Base-by-base conservation (phyloP, 148 eudicot genomes). In the Spergularia bocconei region DNA sequence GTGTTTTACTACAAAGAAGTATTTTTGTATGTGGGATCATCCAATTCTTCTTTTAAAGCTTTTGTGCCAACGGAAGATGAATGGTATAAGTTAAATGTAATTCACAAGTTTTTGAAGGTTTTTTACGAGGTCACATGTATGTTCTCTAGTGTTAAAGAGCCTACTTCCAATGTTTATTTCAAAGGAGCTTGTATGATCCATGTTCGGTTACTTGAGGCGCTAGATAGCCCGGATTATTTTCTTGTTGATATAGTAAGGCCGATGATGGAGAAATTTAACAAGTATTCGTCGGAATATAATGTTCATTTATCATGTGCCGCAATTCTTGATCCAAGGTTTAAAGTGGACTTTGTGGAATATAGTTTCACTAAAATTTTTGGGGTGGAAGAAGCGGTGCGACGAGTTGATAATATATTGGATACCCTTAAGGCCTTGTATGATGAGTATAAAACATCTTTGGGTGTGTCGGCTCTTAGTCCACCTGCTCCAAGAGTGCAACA, bases 131-230 rank as follows among this genome's bases (percentile, higher is more conserved):
- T 11, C 20, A 57, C 60, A 15, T 57, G 20, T 17, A 57, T 13
- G 66, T 62, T 62, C 23, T 62, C 66, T 13, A 6, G 7, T 13
- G 66, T 62, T 25, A 62, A 62, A 2, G 29, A 36, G 4, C 66
- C 41, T 6, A 62, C 66, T 7, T 62, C 66, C 39, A 62, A 62
- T 29, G 9, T 25, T 12, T 62, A 62, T 36, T 62, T 25, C 4
- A 62, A 60, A 13, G 64, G 64, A 1, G 64, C 64, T 20, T 60
- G 64, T 11, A 60, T 60, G 64, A 33, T 60, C 36, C 64, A 60
- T 20, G 13, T 25, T 60, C 29, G 64, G 21, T 60, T 60, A 41
- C 6, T 60, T 60, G 66, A 62, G 15, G 36, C 66, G 5, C 1
- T 16, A 1, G 14, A 62, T 13, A 15, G 66, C 4, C 66, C 38